Conservation (phyloP, 1,284 basidiomycete species). For the Paramarasmius palmivorus region DNA sequence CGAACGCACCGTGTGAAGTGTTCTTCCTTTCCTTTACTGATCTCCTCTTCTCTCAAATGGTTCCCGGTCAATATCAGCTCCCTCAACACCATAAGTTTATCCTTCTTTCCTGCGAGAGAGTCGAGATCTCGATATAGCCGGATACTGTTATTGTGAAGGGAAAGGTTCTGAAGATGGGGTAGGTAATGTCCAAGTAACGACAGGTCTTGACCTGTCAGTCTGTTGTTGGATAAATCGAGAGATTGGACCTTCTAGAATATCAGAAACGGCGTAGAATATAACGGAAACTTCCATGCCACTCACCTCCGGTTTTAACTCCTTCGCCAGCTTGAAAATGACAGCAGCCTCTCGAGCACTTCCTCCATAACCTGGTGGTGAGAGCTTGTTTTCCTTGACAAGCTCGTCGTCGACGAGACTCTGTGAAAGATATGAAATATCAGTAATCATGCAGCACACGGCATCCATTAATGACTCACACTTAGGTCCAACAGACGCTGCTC, state of each 20-base stretch:
- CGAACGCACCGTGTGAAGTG: slow-evolving; percentile 64
- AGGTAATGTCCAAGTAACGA: slow-evolving; percentile 64
- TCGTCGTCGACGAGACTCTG: slow-evolving; percentile 70
- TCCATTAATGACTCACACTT: slow-evolving; percentile 52
- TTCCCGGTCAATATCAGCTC: slow-evolving; percentile 84
- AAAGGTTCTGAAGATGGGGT: slow-evolving; percentile 77
- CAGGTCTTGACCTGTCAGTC: slow-evolving; percentile 50
- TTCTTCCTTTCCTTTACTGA: slow-evolving; percentile 53
- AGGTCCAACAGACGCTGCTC: slow-evolving; percentile 76
- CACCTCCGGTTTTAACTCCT: slow-evolving; percentile 76
- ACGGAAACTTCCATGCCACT: slow-evolving; percentile 19
- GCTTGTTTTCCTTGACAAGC: slow-evolving; percentile 62
- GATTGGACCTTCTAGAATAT: slow-evolving; percentile 59
- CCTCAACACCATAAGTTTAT: slow-evolving; percentile 60
- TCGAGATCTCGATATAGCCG: slow-evolving; percentile 70
- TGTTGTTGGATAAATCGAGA: slow-evolving; percentile 72
- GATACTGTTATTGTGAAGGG: slow-evolving; percentile 75
- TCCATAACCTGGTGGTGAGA: slow-evolving; percentile 68
- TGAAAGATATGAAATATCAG: slow-evolving; percentile 6
- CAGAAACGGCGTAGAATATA: neutral
- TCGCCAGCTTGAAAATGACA: slow-evolving; percentile 85
- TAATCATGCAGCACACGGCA: slow-evolving; percentile 8
- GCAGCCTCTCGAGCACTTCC: slow-evolving; percentile 65
- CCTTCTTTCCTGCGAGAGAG: slow-evolving; percentile 56
- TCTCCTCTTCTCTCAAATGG: slow-evolving; percentile 70